Base-by-base conservation (phyloP, 495 filamentous ascomycete species). In the Parathielavia appendiculata region DNA sequence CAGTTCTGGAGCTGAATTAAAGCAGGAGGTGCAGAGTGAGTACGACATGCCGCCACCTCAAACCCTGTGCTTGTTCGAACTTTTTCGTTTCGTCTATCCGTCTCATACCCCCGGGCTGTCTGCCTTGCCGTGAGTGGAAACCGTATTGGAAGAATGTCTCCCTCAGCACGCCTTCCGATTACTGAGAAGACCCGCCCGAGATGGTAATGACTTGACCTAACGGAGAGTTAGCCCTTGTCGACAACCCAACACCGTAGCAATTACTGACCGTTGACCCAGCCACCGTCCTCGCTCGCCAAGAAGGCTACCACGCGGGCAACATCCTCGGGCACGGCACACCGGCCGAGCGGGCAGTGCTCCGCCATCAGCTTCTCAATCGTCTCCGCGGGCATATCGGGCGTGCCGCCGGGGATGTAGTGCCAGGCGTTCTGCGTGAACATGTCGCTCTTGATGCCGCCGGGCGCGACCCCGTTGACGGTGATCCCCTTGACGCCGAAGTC, bases 381-480 rank as follows among this genome's bases (percentile, higher is more conserved):
- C 5, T 59, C 66, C 17, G 56, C 66, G 0, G 65, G 65, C 26
- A 50, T 51, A 10, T 68, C 65, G 20, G 69, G 67, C 0, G 55
- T 52, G 12, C 63, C 69, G 51, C 76, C 79, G 8, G 82, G 81
- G 32, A 79, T 76, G 62, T 89, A 88, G 56, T 85, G 79, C 81
- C 82, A 84, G 8, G 82, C 77, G 64, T 85, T 84, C 60, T 82
- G 76, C 34, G 81, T 72, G 70, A 81, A 89, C 88, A 91, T 92
- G 64, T 92, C 88, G 36, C 79, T 85, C 81, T 90, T 90, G 69
- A 90, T 82, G 10, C 87, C 88, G 16, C 86, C 88, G 0, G 88
- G 88, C 0, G 88, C 87, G 40, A 91, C 81, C 2, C 83, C 84
- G 57, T 91, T 90, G 58, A 90, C 87, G 0, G 87, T 91, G 71